Evolutionary conservation across 2,329 filamentous ascomycete genomes (phyloP), one percentile per base, ranked within the genome.

Genomic region (Microdochium bolleyi): DNA sequence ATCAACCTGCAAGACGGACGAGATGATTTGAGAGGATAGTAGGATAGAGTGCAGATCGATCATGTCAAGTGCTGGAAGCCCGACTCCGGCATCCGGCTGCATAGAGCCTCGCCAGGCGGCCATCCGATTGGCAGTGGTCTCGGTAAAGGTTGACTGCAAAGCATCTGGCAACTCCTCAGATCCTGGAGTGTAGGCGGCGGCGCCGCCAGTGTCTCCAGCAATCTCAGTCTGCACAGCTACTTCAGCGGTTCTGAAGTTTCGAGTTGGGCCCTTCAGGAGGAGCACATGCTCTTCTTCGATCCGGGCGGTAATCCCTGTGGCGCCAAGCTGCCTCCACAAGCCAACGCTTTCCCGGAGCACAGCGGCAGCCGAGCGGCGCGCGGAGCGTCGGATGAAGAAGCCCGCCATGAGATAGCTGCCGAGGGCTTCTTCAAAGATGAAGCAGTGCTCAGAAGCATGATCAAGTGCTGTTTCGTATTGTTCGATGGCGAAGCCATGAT

Each of bases 41-140:
- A 92, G 73, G 54, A 92, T 92, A 24, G 85, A 86, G 44, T 88
- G 85, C 56, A 92, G 68, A 66, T 92, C 88, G 62, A 92, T 84
- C 84, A 92, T 91, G 69, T 92, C 88, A 51, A 92, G 77, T 25
- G 87, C 84, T 41, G 87, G 86, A 54, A 91, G 74, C 11, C 85
- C 84, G 34, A 74, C 80, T 2, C 79, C 80, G 21, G 79, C 73
- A 57, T 83, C 81, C 5, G 77, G 68, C 54, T 79, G 76, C 70
- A 82, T 82, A 11, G 79, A 78, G 16, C 80, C 80, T 58, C 81
- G 75, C 82, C 82, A 85, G n/a, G 78, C 79, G 44, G 79, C 79
- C 63, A 84, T 80, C 37, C 79, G 74, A 51, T 82, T 80, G 48
- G 79, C 80, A 58, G 75, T 79, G 7, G 74, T 70, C 51, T 82